Evolutionary conservation across 2,329 filamentous ascomycete genomes (phyloP), one percentile per base, ranked within the genome.

Genomic region (Curvularia sp.): DNA sequence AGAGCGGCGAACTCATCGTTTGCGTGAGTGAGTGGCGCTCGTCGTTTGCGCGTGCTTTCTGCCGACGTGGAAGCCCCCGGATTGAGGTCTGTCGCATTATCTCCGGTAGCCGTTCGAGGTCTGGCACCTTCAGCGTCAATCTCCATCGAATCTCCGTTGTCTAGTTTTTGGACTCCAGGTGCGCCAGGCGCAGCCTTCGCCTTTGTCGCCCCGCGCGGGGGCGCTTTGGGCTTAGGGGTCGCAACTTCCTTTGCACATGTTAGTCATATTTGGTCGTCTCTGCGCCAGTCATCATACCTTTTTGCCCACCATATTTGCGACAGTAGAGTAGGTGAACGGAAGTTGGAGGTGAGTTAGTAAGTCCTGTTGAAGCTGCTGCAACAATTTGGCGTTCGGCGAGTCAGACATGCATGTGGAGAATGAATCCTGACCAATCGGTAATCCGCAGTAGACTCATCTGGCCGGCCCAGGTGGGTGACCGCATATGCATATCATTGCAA

Each of bases 1-100:
- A 90, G 80, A 36, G 86, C 85, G 69, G 89, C 85, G 69, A 88
- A 88, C 19, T 81, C 80, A 60, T 81, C 80, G 55, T 80, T 79
- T 39, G 64, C 67, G n/a, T 69, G 69, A 46, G 63, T 66, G 45
- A 63, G 65, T 53, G 70, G 65, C 49, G 70, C 68, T 58, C 65
- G 66, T 59, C 70, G 69, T 53, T 70, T 71, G 27, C 69, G 67
- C 43, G 67, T 67, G 52, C 66, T 61, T 51, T 74, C 70, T 36
- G 70, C 39, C 32, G 64, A 61, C 38, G 57, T 66, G 21, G 68
- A 65, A 23, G 69, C 64, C 19, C 60, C 56, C 1, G 61, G 61
- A 23, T 70, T 66, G 19, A 61, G 25, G 48, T 68, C 63, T 45
- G 56, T 59, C n/a, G 55, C 53, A n/a, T 49, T 57, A 5, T 53